A percentile compares a stretch with the other conserved stretches of the same genome.
Evolutionary conservation across 495 filamentous ascomycete species (phyloP).

Genomic region (Paragyromitra xinjiangensis): DNA sequence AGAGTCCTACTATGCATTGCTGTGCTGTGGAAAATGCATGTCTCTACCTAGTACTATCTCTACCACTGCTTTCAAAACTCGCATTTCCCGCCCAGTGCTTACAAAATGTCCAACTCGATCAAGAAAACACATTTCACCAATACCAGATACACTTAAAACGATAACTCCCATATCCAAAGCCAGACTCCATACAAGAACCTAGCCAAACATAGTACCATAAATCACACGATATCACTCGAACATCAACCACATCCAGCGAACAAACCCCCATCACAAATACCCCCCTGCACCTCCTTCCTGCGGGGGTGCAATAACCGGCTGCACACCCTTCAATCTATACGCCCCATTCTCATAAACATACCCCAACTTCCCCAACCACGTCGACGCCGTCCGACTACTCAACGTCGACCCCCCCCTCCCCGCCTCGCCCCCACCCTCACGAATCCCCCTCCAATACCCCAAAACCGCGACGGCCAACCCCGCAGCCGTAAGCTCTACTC

Average conservation of each 20-base stretch:
- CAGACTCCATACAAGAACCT: neutral
- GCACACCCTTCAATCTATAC: slow-evolving; percentile 35
- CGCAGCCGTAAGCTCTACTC: slow-evolving; percentile 35
- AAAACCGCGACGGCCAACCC: slow-evolving; percentile 38
- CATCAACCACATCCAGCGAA: neutral
- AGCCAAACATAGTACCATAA: neutral
- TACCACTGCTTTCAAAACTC: no score
- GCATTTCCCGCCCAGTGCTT: no score
- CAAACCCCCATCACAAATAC: slow-evolving; percentile 16
- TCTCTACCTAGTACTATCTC: no score
- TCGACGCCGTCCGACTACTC: slow-evolving; percentile 39
- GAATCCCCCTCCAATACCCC: slow-evolving; percentile 33
- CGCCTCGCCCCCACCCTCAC: slow-evolving; percentile 15
- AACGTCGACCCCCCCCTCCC: slow-evolving; percentile 37
- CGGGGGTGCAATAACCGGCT: slow-evolving; percentile 16
- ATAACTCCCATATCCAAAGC: no score
- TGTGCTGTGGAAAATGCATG: no score
- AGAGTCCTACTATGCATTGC: no score
- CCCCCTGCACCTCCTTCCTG: slow-evolving; percentile 27
- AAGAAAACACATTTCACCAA: neutral
- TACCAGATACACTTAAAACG: neutral
- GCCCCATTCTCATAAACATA: slow-evolving; percentile 45
- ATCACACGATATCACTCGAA: slow-evolving; percentile 15
- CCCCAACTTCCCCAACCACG: slow-evolving; percentile 45
- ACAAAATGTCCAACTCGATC: no score